Percentiles rank a stretch among this genome's conserved stretches.
phyloP scores from a whole-genome alignment of 2,329 filamentous ascomycete genomes.

The Tolypocladium paradoxum region DNA sequence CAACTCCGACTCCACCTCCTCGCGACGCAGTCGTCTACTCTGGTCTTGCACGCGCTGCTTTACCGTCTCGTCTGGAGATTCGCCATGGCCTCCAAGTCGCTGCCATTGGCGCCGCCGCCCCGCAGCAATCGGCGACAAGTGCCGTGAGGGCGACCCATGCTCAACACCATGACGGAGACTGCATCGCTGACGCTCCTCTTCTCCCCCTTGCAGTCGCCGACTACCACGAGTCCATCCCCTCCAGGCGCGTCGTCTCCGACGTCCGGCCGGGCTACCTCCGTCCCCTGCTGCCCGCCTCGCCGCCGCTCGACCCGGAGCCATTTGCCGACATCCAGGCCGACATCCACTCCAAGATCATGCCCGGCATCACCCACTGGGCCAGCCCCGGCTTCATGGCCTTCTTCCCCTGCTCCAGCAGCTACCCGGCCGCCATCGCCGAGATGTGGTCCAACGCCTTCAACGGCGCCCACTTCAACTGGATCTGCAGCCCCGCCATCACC shows the following conservation, averaged over 20 bases:
- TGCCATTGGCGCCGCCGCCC: background rate
- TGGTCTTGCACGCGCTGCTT: background rate
- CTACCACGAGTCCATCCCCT: slow-evolving; percentile 69
- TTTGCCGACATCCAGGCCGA: slow-evolving; percentile 77
- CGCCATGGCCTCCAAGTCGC: background rate
- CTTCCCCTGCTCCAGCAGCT: slow-evolving; percentile 75
- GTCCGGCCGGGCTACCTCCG: slow-evolving; percentile 80
- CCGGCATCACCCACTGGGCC: slow-evolving; percentile 90
- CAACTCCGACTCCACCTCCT: background rate
- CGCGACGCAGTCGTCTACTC: background rate
- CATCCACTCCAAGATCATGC: slow-evolving; percentile 77
- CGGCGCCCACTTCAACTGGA: slow-evolving; percentile 92
- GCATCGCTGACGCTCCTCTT: background rate
- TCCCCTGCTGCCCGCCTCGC: slow-evolving; percentile 59
- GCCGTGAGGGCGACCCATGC: background rate
- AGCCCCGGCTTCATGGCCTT: slow-evolving; percentile 94
- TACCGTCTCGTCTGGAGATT: background rate
- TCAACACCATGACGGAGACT: background rate
- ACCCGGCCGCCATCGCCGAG: slow-evolving; percentile 79
- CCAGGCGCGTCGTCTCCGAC: slow-evolving; percentile 61
- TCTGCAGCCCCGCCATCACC: slow-evolving; percentile 83
- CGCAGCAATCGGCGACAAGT: background rate
- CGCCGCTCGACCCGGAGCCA: slow-evolving; percentile 55
- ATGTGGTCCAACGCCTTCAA: slow-evolving; percentile 85
- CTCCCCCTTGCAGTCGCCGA: slow-evolving; percentile 51